Evolutionary conservation across 306 rosid genomes (phyloP).

Genomic region (Malus asiatica): DNA sequence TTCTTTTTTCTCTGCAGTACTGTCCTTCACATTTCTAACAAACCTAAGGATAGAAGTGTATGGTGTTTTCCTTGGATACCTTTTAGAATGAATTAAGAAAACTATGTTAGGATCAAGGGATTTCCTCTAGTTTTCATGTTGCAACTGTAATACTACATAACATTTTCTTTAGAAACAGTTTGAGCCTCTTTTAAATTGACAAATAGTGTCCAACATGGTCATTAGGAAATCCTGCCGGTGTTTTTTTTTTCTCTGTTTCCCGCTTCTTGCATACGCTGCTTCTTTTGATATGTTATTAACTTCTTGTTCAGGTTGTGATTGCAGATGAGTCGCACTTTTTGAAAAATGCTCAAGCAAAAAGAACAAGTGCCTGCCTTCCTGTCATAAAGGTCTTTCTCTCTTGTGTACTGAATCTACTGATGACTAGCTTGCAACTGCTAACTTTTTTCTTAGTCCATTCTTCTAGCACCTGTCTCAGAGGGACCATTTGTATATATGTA

Average conservation of each 20-base stretch:
- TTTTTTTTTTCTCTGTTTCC: neutral
- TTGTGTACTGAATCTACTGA: conserved; percentile 19
- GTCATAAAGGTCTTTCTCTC: conserved; percentile 62
- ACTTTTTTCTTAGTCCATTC: neutral
- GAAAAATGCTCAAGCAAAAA: conserved; percentile 96
- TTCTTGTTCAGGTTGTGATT: conserved; percentile 76
- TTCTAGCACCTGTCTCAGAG: neutral
- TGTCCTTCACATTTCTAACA: neutral
- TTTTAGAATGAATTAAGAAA: neutral
- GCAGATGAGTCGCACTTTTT: conserved; percentile 96
- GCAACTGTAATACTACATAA: neutral
- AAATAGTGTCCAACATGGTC: neutral
- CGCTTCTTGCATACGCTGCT: conserved; percentile 9
- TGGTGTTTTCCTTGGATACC: neutral
- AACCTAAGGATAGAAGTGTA: neutral
- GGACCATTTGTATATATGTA: neutral
- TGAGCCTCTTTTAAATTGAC: neutral
- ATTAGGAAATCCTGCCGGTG: neutral
- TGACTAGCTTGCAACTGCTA: conserved; percentile 11
- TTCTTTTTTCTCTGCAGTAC: neutral
- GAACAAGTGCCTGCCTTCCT: conserved; percentile 80
- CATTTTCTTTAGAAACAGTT: neutral
- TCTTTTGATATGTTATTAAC: conserved; percentile 3
- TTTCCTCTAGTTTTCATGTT: too few relatives aligned
- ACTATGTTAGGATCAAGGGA: too few relatives aligned